Evolutionary conservation across 208 protist species (phyloP).

Genomic region (Endotrypanum monterogeii): DNA sequence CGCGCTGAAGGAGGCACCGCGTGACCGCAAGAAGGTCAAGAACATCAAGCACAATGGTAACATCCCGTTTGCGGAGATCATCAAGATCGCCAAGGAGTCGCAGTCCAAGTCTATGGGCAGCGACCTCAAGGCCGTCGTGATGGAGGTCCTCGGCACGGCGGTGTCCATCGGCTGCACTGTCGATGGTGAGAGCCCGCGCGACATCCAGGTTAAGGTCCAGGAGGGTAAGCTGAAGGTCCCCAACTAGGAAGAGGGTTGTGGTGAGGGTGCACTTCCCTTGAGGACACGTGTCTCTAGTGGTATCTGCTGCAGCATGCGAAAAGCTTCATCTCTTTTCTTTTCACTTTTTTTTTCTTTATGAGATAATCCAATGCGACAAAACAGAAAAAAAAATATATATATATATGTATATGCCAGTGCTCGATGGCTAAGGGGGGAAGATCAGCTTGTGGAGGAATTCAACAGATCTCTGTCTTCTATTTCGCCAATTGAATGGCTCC

Average conservation of each 20-base stretch:
- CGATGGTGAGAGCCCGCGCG: constrained; percentile 94
- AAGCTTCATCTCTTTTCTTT: constrained; percentile 2
- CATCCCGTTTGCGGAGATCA: constrained; percentile 97
- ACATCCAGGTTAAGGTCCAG: constrained; percentile 94
- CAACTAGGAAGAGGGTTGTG: constrained; percentile 31
- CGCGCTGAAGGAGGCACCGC: constrained; percentile 98
- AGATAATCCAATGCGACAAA: no score
- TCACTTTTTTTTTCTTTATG: constrained; percentile 23
- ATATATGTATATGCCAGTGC: background rate
- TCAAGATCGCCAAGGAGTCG: constrained; percentile 97
- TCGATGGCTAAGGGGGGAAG: background rate
- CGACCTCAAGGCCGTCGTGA: constrained; percentile 95
- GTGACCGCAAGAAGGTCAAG: constrained; percentile 99
- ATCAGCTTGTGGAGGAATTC: background rate
- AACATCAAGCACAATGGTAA: constrained; percentile 99
- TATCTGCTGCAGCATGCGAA: background rate
- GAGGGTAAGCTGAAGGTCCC: constrained; percentile 93
- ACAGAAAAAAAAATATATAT: constrained; percentile 9
- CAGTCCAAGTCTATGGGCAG: constrained; percentile 94
- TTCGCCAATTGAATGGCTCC: background rate
- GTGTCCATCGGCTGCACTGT: constrained; percentile 98
- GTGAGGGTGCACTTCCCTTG: constrained; percentile 1
- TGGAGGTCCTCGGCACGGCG: constrained; percentile 99
- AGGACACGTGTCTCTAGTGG: background rate
- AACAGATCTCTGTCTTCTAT: background rate